Percentiles rank a stretch among this genome's conserved stretches.
Evolutionary conservation across 495 filamentous ascomycete species (phyloP).

Genomic region (Lophiotrema nucula): DNA sequence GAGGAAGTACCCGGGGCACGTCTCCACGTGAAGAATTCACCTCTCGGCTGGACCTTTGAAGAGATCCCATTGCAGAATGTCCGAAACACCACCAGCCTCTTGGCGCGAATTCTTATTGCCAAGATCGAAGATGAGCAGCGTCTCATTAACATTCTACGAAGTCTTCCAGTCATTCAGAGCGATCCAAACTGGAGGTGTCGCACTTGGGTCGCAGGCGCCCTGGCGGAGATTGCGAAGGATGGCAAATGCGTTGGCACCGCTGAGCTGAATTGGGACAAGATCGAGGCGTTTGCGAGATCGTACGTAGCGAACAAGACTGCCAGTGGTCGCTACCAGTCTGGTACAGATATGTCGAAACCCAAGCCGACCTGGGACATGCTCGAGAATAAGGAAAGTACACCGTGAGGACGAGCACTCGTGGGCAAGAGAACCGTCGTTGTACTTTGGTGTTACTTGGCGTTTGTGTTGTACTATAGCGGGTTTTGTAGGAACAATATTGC

Average conservation of each 20-base stretch:
- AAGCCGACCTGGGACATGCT: slow-evolving; percentile 45
- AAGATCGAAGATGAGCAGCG: slow-evolving; percentile 20
- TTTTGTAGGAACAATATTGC: slow-evolving; percentile 4
- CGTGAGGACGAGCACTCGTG: slow-evolving; percentile 12
- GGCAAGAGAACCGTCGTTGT: slow-evolving; percentile 10
- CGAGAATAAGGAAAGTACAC: slow-evolving; percentile 38
- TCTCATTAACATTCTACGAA: slow-evolving; percentile 10
- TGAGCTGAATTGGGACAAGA: slow-evolving; percentile 18
- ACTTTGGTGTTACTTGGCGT: slow-evolving; percentile 15
- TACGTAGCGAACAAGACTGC: slow-evolving; percentile 19
- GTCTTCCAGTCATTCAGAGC: slow-evolving; percentile 12
- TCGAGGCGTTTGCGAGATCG: slow-evolving; percentile 13
- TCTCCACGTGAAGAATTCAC: slow-evolving; percentile 23
- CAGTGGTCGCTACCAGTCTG: slow-evolving; percentile 8
- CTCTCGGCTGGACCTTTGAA: slow-evolving; percentile 17
- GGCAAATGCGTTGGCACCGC: slow-evolving; percentile 21
- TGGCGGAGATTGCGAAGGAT: slow-evolving; percentile 16
- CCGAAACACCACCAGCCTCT: slow-evolving; percentile 9
- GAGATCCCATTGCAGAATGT: slow-evolving; percentile 16
- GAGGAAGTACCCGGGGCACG: slow-evolving; percentile 7
- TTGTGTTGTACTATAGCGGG: not conserved
- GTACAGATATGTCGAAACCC: slow-evolving; percentile 5
- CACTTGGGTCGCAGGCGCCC: slow-evolving; percentile 16
- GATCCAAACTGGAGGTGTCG: slow-evolving; percentile 21
- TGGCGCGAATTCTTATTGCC: slow-evolving; percentile 16